Percentiles rank a stretch among this genome's conserved stretches.
Evolutionary conservation across 169 alveolate species (phyloP).

Genomic region (Cryptosporidium canis): DNA sequence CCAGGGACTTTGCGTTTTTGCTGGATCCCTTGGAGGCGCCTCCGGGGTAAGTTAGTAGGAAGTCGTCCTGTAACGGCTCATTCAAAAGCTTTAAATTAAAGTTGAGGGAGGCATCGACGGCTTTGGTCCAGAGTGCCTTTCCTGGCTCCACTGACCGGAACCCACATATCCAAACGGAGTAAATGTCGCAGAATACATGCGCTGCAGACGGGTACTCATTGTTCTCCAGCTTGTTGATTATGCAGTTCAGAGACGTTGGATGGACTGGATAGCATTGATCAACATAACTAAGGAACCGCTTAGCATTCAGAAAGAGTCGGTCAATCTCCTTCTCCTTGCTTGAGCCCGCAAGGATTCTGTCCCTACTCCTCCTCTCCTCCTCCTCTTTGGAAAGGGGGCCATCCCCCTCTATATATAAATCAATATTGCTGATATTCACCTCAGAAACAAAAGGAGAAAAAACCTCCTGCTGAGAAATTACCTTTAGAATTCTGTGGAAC

Average conservation of each 20-base stretch:
- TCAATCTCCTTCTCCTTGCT: constrained; percentile 28
- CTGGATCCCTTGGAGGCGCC: background rate
- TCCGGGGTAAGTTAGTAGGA: constrained; percentile 22
- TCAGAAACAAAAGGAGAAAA: constrained; percentile 43
- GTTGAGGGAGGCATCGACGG: constrained; percentile 51
- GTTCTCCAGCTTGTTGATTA: constrained; percentile 35
- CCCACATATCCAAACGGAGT: constrained; percentile 68
- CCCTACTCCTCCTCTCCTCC: background rate
- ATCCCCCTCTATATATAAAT: constrained; percentile 14
- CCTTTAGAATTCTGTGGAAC: constrained; percentile 57
- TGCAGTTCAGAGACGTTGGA: constrained; percentile 31
- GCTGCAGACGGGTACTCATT: constrained; percentile 48
- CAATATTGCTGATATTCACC: constrained; percentile 5
- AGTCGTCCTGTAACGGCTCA: constrained; percentile 66
- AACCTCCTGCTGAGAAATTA: constrained; percentile 46
- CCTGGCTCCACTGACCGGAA: constrained; percentile 58
- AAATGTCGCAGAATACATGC: constrained; percentile 51
- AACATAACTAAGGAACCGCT: background rate
- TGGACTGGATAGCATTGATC: constrained; percentile 32
- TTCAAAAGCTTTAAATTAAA: constrained; percentile 39
- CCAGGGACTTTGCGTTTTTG: background rate
- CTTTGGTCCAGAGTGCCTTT: constrained; percentile 29
- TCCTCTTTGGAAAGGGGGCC: background rate
- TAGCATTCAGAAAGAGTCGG: constrained; percentile 21
- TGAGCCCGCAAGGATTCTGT: background rate